These are phyloP conservation scores for Westerdykella aurantiaca DNA, from an alignment of 2,329 filamentous ascomycete species.

Conservation along the genomic window DNA sequence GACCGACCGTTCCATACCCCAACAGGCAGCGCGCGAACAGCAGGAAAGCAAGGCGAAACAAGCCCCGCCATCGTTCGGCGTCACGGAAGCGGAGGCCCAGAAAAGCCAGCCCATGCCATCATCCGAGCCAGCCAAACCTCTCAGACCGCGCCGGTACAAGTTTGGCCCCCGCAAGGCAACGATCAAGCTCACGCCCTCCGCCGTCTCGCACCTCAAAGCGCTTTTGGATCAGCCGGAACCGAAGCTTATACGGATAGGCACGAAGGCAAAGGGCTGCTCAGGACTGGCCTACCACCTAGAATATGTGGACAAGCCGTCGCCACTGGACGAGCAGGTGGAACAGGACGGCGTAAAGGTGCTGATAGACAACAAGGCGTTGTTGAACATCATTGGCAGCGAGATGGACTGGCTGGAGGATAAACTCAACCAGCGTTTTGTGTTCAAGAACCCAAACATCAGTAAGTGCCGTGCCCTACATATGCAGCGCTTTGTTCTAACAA, in stretches of 20 bases:
- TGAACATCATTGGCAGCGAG: conserved; percentile 96
- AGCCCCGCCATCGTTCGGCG: conserved; percentile 39
- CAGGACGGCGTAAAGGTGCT: conserved; percentile 94
- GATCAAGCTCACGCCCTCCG: conserved; percentile 75
- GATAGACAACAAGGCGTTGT: conserved; percentile 93
- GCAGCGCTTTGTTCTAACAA: conserved; percentile 16
- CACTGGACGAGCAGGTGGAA: conserved; percentile 87
- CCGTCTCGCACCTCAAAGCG: conserved; percentile 69
- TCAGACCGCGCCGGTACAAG: conserved; percentile 58
- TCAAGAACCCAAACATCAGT: conserved; percentile 98
- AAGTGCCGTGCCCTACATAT: conserved; percentile 43
- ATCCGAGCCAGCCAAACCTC: conserved; percentile 35
- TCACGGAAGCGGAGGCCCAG: conserved; percentile 62
- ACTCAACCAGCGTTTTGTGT: conserved; percentile 84
- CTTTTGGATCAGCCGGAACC: conserved; percentile 80
- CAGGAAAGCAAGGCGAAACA: conserved; percentile 11
- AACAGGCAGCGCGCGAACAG: conserved; percentile 32
- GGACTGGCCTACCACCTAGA: conserved; percentile 90
- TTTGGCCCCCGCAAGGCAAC: conserved; percentile 82
- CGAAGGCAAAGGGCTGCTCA: conserved; percentile 89
- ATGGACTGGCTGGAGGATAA: conserved; percentile 99
- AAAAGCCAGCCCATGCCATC: conserved; percentile 49
- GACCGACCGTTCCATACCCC: conserved; percentile 45
- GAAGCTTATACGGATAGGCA: conserved; percentile 89
- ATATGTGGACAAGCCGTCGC: conserved; percentile 84